Evolutionary conservation across 345 rosid species (phyloP), one percentile per base, ranked within the genome.

Genomic region (Turritis glabra): DNA sequence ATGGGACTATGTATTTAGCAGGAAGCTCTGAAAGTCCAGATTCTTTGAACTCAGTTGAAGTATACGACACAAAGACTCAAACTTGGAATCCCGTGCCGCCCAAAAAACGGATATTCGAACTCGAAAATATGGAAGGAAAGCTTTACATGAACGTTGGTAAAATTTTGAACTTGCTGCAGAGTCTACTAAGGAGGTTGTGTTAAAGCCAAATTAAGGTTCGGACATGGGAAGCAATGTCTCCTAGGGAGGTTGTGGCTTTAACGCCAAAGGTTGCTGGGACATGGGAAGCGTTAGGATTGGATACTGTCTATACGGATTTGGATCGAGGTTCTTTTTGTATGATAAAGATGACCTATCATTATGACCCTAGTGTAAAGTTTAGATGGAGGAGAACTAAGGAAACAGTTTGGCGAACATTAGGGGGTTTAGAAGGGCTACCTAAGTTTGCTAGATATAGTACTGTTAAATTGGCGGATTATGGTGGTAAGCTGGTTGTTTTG

Each of bases 401-500:
- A 50, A 8, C 2, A 50, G 1, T 4, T 92, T 87, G 92, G 90
- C 83, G 53, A 79, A 81, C 51, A 60, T 55, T 88, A 76, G 79
- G 65, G 54, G 91, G 90, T 4, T 48, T 86, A 51, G 80, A 68
- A 26, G 83, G 78, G 4, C 59, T 90, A 54, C 94, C 91, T 0
- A 82, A 48, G 85, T 82, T 87, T 58, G 86, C 86, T 0, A 81
- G 84, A 0, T 83, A 79, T 88, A 76, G 75, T 81, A 6, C 18
- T 52, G 67, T 83, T 33, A 64, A 25, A 1, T 13, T 73, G 2
- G 64, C 22, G 0, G 33, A 64, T 55, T 29, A 3, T 44, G 91
- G 95, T 1, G 96, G 93, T 30, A 90, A 88, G 56, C 68, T 92
- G 83, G 73, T 80, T 57, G 93, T 89, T 75, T 81, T 86, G 47